Base-by-base conservation (phyloP, 495 filamentous ascomycete species). In the Penicillium herquei region DNA sequence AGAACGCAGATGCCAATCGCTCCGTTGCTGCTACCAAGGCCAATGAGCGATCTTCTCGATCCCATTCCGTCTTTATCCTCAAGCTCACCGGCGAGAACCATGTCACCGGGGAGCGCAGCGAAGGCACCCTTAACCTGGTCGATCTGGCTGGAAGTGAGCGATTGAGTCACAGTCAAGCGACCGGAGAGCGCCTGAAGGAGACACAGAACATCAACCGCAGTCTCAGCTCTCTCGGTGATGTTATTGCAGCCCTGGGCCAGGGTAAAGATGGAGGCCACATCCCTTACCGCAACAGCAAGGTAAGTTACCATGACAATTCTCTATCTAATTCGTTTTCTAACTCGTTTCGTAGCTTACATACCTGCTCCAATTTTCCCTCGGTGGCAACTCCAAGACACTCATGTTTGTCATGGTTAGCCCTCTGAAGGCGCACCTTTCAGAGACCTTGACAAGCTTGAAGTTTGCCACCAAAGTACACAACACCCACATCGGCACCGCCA, bases 361-460 rank as follows among this genome's bases (percentile, higher is more conserved):
- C 57, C 83, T 99, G 30, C 82, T 99, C 18, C 90, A 97, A 83
- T 96, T 92, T 57, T 96, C 91, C 2, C 81, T 99, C 0, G 92
- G 94, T 13, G 95, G 95, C 34, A 96, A 96, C 66, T 91, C 88
- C 52, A 95, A 96, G 74, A 98, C 95, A 4, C 88, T 99, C 56
- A 99, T 98, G 94, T 96, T 99, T 62, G 91, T 98, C 70, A 98
- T 97, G 91, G 87, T 95, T 58, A 92, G 88, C 67, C 94, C 94
- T 31, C 74, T 98, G 49, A 87, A 95, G 78, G 90, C 87, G 3
- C 95, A 98, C 76, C 76, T 97, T 51, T 85, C 83, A 51, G 95
- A 99, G 78, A 97, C 92, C 12, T 82, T 97, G 71, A 95, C 93
- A 30, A 96, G 91, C 72, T 80, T 99, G 67, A 88, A 95, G 66